Base-by-base conservation (phyloP, 2,329 filamentous ascomycete genomes). In the Passalora sequoiae region DNA sequence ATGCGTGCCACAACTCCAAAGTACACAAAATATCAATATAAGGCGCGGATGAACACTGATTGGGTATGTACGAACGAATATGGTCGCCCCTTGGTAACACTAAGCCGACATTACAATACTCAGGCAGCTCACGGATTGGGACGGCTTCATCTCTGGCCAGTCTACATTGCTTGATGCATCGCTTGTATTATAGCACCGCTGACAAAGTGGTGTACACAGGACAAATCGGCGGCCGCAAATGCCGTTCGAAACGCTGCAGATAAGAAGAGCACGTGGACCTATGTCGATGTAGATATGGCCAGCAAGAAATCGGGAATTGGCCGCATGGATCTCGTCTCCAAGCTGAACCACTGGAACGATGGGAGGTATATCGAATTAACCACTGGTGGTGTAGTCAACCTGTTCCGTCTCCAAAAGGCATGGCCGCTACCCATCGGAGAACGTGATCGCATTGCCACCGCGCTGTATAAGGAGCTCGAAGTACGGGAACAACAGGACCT, bases 1-100 rank as follows among this genome's bases (percentile, higher is more conserved):
- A 67, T 83, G 21, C 70, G 79, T 16, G 77, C 73, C 12, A 73
- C 70, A 13, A 81, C 72, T 0, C 76, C 72, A 0, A 74, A 79
- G 29, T 83, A 81, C 47, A 73, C 68, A 6, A 65, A 69, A 1
- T 82, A 81, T 58, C 69, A 68, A 22, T 83, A 73, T 51, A 67
- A 67, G 33, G 60, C 64, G 9, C 48, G 57, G 7, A 46, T n/a
- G n/a, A n/a, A n/a, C n/a, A n/a, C n/a, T n/a, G n/a, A n/a, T n/a
- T n/a, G n/a, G n/a, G n/a, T n/a, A n/a, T n/a, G n/a, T n/a, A n/a
- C n/a, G n/a, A n/a, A n/a, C n/a, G n/a, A n/a, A n/a, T n/a, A n/a
- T n/a, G n/a, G n/a, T n/a, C n/a, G n/a, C n/a, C n/a, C n/a, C n/a
- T n/a, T n/a, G n/a, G n/a, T n/a, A n/a, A n/a, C n/a, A n/a, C n/a